Evolutionary conservation across 2,329 filamentous ascomycete species (phyloP), one percentile per base, ranked within the genome.

Genomic region (Exophiala oligosperma): DNA sequence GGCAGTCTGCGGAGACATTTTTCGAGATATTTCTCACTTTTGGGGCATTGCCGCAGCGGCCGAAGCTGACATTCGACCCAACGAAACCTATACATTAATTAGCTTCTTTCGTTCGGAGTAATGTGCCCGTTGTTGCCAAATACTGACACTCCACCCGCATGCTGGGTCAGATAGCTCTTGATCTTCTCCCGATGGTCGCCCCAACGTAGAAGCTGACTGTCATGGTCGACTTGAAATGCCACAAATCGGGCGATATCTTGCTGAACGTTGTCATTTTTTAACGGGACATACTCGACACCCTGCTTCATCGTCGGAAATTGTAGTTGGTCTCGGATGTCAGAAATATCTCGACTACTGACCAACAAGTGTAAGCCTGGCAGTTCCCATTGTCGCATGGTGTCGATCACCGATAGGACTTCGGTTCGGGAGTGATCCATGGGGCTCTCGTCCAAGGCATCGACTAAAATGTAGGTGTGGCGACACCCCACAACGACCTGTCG

Each of bases 21-120:
- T 4, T 69, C 54, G 7, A 72, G 59, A 32, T 67, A 53, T 24
- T 44, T 38, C 46, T 54, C 44, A 17, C 60, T 68, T 17, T 49
- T 38, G 24, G 57, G 55, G 52, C 66, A 70, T 24, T 46, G 38
- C 12, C 54, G 54, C 8, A 71, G 35, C 3, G 64, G 43, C 17
- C 37, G 12, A 48, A 62, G 53, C 40, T 71, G 68, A 47, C 68
- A 70, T 52, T 67, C 69, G 21, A 70, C 66, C 54, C 67, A 72
- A 38, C 69, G 63, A 51, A 72, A 71, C 26, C 69, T 71, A 35
- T 26, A 29, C 28, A 17, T 58, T 54, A 52, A 54, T 61, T 49
- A 60, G 48, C 53, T 12, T 14, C 35, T 1, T 17, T 17, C 17
- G 17, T 17, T 1, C 17, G 17, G 17, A 17, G 17, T 1, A 17